Base-by-base conservation (phyloP, 495 filamentous ascomycete species). In the Cryomyces minteri region DNA sequence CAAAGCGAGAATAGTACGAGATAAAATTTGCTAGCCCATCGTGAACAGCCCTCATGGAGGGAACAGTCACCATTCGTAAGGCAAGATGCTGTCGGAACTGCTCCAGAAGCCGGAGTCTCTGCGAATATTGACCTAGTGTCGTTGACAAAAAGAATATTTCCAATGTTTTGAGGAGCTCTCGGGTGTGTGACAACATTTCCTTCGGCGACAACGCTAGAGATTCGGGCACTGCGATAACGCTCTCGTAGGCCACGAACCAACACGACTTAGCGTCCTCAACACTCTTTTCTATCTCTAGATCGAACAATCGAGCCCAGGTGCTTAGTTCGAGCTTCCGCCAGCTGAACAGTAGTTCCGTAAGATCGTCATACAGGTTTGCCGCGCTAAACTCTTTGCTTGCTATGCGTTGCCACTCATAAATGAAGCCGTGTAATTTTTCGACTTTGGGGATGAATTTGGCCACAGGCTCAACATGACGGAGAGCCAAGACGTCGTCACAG, bases 171-270 rank as follows among this genome's bases (percentile, higher is more conserved):
- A 94, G 65, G 3, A 94, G 66, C 41, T 76, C 71, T 47, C 73
- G 67, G 2, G 74, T 68, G 61, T 94, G 79, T 4, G 62, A 58
- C 30, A 67, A 61, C 47, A 92, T 57, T 43, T 77, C 72, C 12
- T 71, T 55, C 30, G 65, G 56, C 36, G 46, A 39, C 11, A 40
- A 45, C 4, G 49, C 64, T 43, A 78, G 65, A 14, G 73, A 71
- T 32, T 84, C 60, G 0, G 88, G 79, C 32, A 76, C 78, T 4
- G 77, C 81, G 52, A 99, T 69, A 43, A 94, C 73, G 30, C 73
- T 81, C 61, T 94, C 84, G 44, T 93, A 96, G 5, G 88, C 84
- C 39, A 95, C 73, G 55, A 95, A 99, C 84, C 88, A 99, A 88
- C 90, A 99, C 8, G 80, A 77, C 49, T 74, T 76, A 7, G 88